Conservation (phyloP, 768 basidiomycete genomes). For the Lanmaoa pseudosensibilis region DNA sequence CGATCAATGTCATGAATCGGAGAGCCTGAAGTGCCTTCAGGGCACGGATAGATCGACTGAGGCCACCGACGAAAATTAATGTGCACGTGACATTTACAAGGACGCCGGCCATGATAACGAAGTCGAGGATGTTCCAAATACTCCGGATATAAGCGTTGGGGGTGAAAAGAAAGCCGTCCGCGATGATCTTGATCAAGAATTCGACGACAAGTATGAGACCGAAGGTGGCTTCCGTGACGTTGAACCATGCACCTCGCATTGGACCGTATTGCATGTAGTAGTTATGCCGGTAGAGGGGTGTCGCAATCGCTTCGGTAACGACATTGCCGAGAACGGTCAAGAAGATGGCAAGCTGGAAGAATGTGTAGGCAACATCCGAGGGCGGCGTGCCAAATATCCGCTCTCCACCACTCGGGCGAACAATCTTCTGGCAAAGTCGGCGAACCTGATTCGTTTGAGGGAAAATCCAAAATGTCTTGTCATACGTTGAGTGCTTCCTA, state of each 20-base stretch:
- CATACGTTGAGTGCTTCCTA: slow-evolving; percentile 82
- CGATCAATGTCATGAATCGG: slow-evolving; percentile 85
- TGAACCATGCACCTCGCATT: slow-evolving; percentile 81
- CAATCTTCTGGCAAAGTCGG: slow-evolving; percentile 75
- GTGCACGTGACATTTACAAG: slow-evolving; percentile 72
- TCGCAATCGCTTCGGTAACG: slow-evolving; percentile 78
- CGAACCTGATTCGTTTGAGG: slow-evolving; percentile 76
- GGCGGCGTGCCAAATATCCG: slow-evolving; percentile 82
- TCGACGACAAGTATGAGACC: slow-evolving; percentile 73
- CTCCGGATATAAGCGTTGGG: slow-evolving; percentile 91
- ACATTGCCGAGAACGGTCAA: slow-evolving; percentile 79
- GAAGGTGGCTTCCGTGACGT: slow-evolving; percentile 73
- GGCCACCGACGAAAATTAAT: slow-evolving; percentile 72
- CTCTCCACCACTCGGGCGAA: slow-evolving; percentile 79
- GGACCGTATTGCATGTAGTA: slow-evolving; percentile 63
- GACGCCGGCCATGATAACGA: slow-evolving; percentile 77
- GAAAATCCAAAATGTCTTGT: slow-evolving; percentile 88
- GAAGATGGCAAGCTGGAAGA: slow-evolving; percentile 75
- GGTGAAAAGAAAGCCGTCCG: slow-evolving; percentile 89
- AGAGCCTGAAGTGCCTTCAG: slow-evolving; percentile 88
- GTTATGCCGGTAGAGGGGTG: slow-evolving; percentile 76
- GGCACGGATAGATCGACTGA: slow-evolving; percentile 79
- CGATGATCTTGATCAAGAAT: slow-evolving; percentile 86
- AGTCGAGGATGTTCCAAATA: slow-evolving; percentile 91
- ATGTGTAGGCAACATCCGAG: slow-evolving; percentile 60